phyloP scores from a whole-genome alignment of 306 rosid species.

The Castanopsis chinensis region DNA sequence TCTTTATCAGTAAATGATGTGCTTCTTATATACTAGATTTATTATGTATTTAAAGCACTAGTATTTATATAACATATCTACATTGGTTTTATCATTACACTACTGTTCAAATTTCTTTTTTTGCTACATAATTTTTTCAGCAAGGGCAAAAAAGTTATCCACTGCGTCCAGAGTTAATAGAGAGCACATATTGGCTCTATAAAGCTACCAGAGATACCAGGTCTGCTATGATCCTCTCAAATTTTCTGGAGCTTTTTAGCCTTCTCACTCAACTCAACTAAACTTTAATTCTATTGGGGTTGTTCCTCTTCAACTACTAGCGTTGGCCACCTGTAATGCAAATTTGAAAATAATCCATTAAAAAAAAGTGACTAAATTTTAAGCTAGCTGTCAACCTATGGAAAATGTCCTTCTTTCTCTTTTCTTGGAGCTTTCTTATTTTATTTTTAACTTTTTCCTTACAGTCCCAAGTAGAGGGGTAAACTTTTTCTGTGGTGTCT shows the following conservation, averaged over 20 bases:
- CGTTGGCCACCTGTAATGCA: neutral
- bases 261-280: neutral
- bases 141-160: conserved; percentile 95
- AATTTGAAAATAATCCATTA: neutral
- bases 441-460: neutral
- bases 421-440: neutral
- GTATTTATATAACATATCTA: neutral
- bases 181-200: conserved; percentile 98
- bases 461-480: neutral
- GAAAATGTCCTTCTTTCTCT: neutral
- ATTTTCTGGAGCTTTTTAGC: conserved; percentile 13
- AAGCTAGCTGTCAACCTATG: neutral
- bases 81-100: neutral
- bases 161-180: conserved; percentile 88
- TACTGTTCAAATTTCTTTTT: conserved; percentile 11
- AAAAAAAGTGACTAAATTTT: neutral
- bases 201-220: conserved; percentile 96
- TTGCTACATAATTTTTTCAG: conserved; percentile 38
- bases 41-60: too few species aligned
- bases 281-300: neutral
- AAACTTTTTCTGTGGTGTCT: neutral
- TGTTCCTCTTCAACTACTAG: neutral
- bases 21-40: neutral
- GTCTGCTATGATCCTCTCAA: conserved; percentile 45
- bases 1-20: neutral